Evolutionary conservation across 2,329 filamentous ascomycete species (phyloP), one percentile per base, ranked within the genome.

Genomic region (Venturia effusa): DNA sequence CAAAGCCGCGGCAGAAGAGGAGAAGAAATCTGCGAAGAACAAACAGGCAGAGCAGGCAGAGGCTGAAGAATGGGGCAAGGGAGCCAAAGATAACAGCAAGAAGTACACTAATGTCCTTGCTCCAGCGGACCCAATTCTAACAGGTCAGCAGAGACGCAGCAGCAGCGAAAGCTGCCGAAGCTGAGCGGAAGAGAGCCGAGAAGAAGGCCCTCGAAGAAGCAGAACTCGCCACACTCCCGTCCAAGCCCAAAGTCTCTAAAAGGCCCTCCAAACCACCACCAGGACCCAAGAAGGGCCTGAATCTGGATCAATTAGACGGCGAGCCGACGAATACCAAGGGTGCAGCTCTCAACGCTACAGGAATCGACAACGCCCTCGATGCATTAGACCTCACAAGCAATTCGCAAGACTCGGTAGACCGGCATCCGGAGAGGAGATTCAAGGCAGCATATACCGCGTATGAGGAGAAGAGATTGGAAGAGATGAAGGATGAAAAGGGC

Each of bases 301-400:
- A 92, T 71, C 83, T 93, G 48, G 83, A 82, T 22, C 87, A 89
- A 73, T 86, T 96, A 68, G 89, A 94, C 70, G 80, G 76, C 59
- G 83, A 84, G 8, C 72, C 76, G 1, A 74, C 79, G 4, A 74
- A 77, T 67, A 78, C 74, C 69, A 72, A 66, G 61, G 67, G 64
- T 68, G 69, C 80, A 0, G 76, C 89, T 0, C 82, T 97, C 70
- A 92, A 88, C 74, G 92, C 92, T 3, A 83, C 88, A 0, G 92
- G 92, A 71, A 96, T 99, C 75, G 92, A 97, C 74, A 93, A 97
- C 71, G 92, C 92, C 0, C 84, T 97, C 61, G 92, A 97, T 70
- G 92, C 92, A 70, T 83, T 97, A 34, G 86, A 85, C 2, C 76
- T 97, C 62, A 84, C 84, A 3, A 76, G 79, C 48, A 74, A 79